These are phyloP conservation scores for Pythium sp. DNA, from an alignment of 352 stramenopile species.

Conservation along the genomic window DNA sequence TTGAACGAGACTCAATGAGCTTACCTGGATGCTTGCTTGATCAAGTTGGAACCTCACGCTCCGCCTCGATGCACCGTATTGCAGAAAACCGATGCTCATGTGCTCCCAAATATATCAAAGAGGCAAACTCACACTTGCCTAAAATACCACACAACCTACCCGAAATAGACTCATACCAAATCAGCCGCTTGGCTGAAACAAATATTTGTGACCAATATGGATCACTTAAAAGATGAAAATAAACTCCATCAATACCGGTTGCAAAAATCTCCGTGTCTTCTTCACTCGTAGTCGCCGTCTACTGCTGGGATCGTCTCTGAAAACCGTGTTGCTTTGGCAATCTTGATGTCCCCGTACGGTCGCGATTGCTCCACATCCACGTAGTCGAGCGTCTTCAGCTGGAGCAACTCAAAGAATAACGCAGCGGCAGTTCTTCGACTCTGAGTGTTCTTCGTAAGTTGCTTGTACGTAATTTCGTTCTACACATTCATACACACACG, in stretches of 20 bases:
- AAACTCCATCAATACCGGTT: constrained; percentile 2
- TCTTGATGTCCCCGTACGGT: constrained; percentile 94
- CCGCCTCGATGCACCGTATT: neutral
- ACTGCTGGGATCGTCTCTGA: constrained; percentile 76
- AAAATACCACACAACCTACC: constrained; percentile 1
- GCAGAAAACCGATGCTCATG: constrained; percentile 7
- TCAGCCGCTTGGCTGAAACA: neutral
- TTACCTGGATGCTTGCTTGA: neutral
- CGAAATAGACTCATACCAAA: constrained; percentile 8
- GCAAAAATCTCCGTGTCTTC: neutral
- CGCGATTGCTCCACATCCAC: constrained; percentile 93
- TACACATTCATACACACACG: constrained; percentile 12
- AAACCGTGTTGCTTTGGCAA: constrained; percentile 72
- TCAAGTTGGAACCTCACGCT: constrained; percentile 2
- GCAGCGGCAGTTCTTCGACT: constrained; percentile 88
- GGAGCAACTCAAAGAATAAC: constrained; percentile 96
- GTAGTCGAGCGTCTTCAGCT: constrained; percentile 98
- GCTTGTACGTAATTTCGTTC: constrained; percentile 80
- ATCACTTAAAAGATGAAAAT: constrained; percentile 2
- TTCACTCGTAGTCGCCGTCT: constrained; percentile 38
- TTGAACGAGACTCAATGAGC: neutral
- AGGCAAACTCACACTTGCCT: neutral
- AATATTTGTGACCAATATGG: constrained; percentile 2
- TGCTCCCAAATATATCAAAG: neutral
- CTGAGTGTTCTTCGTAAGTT: constrained; percentile 79